These are phyloP conservation scores for Gracilaria domingensis DNA, from an alignment of 23 red algal genomes.

Conservation along the genomic window DNA sequence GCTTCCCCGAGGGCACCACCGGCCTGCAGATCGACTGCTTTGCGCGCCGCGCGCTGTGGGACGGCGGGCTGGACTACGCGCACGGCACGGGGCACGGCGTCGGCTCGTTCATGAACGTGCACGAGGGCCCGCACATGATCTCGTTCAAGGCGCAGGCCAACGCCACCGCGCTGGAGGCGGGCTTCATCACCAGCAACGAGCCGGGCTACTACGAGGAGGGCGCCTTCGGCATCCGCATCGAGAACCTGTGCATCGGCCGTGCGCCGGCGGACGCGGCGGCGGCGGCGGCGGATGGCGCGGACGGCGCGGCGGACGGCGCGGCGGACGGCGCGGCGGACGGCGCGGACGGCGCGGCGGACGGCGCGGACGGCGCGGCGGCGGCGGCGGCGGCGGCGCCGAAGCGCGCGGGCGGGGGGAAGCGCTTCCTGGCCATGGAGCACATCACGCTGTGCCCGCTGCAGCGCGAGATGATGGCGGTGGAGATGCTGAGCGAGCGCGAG, in stretches of 20 bases:
- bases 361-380: constrained; percentile 6
- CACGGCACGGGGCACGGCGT: constrained; percentile 99
- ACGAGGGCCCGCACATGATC: constrained; percentile 97
- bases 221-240: constrained; percentile 96
- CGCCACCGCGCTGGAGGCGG: constrained; percentile 79
- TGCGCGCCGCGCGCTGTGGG: constrained; percentile 88
- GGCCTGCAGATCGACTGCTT: constrained; percentile 90
- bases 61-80: constrained; percentile 91
- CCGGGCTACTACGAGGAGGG: constrained; percentile 99
- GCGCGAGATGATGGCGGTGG: constrained; percentile 70
- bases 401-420: constrained; percentile 24
- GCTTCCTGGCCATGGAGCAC: constrained; percentile 78
- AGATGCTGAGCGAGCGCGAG: constrained; percentile 78
- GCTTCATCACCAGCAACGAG: constrained; percentile 95
- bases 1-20: constrained; percentile 91
- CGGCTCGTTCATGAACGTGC: constrained; percentile 92
- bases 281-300: neutral
- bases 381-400: constrained; percentile 9
- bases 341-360: neutral
- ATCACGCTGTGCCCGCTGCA: constrained; percentile 90
- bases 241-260: constrained; percentile 86
- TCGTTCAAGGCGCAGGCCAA: constrained; percentile 75
- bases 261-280: constrained; percentile 21
- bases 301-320: constrained; percentile 24
- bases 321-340: too few species aligned